Percentiles rank a stretch among this genome's conserved stretches.
Evolutionary conservation across 805 yeast species (phyloP).

Genomic region (Lipomyces lipofer): DNA sequence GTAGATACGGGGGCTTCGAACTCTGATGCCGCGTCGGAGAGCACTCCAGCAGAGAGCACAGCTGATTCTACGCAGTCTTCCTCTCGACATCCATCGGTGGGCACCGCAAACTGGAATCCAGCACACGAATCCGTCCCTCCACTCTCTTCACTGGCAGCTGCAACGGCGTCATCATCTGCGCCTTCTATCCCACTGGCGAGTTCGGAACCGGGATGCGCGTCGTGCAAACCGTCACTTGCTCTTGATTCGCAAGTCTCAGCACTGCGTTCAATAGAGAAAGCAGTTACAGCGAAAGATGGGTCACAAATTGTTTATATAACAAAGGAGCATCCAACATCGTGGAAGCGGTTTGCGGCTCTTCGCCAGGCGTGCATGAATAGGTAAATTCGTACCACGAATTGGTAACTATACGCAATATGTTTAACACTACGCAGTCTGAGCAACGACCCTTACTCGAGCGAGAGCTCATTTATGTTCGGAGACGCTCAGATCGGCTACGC

Average conservation of each 20-base stretch:
- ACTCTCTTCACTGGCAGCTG: conserved; percentile 18
- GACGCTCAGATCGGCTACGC: conserved; percentile 18
- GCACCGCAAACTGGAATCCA: too few relatives aligned
- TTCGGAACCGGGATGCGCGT: conserved; percentile 24
- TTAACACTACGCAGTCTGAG: neutral
- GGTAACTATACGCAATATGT: neutral
- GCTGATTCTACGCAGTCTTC: neutral
- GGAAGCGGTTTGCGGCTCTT: conserved; percentile 33
- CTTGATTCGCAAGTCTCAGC: neutral
- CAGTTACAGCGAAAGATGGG: neutral
- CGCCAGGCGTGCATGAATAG: conserved; percentile 35
- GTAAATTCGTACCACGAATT: neutral
- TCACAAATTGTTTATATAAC: conserved; percentile 24
- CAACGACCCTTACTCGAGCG: neutral
- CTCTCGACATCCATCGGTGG: too few relatives aligned
- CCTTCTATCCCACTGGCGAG: neutral
- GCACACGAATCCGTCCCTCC: too few relatives aligned
- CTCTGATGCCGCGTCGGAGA: neutral
- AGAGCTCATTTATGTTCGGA: conserved; percentile 14
- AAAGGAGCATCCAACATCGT: conserved; percentile 34
- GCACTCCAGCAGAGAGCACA: neutral
- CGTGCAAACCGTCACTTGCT: conserved; percentile 33
- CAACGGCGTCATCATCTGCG: conserved; percentile 2
- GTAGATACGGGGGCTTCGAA: too few relatives aligned
- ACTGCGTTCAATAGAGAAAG: neutral